phyloP scores from a whole-genome alignment of 192 early-diverging fungal species.

The Backusella westeae region DNA sequence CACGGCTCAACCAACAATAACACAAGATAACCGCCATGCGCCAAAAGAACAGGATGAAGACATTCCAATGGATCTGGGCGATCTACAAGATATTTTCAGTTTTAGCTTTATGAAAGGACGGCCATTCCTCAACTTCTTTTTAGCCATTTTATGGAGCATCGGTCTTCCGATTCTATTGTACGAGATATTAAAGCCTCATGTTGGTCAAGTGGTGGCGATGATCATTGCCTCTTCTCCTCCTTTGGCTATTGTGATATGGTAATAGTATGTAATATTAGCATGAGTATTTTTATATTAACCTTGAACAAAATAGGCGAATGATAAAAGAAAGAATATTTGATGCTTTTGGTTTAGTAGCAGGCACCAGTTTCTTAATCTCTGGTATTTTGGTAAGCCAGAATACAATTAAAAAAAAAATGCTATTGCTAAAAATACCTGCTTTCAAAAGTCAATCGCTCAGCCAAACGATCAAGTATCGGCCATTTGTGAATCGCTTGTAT shows the following conservation, averaged over 20 bases:
- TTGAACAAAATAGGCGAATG: conserved; percentile 20
- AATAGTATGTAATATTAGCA: not conserved
- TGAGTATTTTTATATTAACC: not conserved
- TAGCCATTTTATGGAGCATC: conserved; percentile 32
- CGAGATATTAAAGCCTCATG: conserved; percentile 20
- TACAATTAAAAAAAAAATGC: no score
- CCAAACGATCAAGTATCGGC: conserved; percentile 20
- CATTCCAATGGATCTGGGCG: conserved; percentile 24
- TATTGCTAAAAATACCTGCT: no score
- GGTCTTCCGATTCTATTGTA: conserved; percentile 32
- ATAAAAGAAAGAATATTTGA: conserved; percentile 19
- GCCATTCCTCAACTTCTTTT: conserved; percentile 28
- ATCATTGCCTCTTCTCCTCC: conserved; percentile 30
- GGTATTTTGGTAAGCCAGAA: conserved; percentile 27
- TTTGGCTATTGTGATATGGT: conserved; percentile 27
- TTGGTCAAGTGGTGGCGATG: conserved; percentile 36
- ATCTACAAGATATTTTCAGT: conserved; percentile 24
- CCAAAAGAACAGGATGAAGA: conserved; percentile 24
- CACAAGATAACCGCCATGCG: not conserved
- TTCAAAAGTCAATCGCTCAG: conserved; percentile 33
- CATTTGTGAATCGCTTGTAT: conserved; percentile 29
- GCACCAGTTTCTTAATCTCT: conserved; percentile 33
- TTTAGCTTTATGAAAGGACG: conserved; percentile 28
- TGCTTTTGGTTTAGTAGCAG: conserved; percentile 22
- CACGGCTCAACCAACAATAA: not conserved